These are phyloP conservation scores for Saccharum officinarum DNA, from an alignment of 176 grass and related monocot species.

Conservation along the genomic window DNA sequence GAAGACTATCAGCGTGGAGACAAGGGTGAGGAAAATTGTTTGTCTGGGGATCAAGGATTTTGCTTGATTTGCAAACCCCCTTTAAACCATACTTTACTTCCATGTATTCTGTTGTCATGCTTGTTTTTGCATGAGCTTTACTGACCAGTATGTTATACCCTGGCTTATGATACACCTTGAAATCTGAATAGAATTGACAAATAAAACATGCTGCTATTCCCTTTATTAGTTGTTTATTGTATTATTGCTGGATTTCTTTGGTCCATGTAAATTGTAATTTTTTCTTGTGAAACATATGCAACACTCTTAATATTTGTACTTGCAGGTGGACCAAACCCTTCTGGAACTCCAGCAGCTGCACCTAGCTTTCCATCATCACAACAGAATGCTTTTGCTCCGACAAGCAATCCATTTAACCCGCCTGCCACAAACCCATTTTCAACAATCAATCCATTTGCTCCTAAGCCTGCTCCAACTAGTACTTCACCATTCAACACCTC, in stretches of 20 bases:
- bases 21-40: constrained; percentile 53
- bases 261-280: constrained; percentile 28
- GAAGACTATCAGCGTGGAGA: constrained; percentile 90
- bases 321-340: constrained; percentile 75
- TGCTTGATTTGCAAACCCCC: constrained; percentile 16
- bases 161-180: background rate
- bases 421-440: constrained; percentile 28
- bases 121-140: too few relatives aligned
- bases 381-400: constrained; percentile 30
- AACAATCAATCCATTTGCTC: constrained; percentile 55
- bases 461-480: constrained; percentile 51
- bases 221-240: constrained; percentile 31
- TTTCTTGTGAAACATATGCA: background rate
- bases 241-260: constrained; percentile 14
- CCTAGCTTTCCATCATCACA: constrained; percentile 32
- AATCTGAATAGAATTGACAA: background rate
- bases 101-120: background rate
- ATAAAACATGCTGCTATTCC: constrained; percentile 1
- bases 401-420: constrained; percentile 41
- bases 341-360: constrained; percentile 37
- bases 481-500: constrained; percentile 16
- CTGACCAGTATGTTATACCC: too few relatives aligned
- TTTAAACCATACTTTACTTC: constrained; percentile 19
- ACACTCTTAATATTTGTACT: constrained; percentile 34
- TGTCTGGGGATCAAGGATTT: constrained; percentile 13